These are phyloP conservation scores for Apiospora rasikravindrae DNA, from an alignment of 2,329 filamentous ascomycete genomes.

Conservation along the genomic window DNA sequence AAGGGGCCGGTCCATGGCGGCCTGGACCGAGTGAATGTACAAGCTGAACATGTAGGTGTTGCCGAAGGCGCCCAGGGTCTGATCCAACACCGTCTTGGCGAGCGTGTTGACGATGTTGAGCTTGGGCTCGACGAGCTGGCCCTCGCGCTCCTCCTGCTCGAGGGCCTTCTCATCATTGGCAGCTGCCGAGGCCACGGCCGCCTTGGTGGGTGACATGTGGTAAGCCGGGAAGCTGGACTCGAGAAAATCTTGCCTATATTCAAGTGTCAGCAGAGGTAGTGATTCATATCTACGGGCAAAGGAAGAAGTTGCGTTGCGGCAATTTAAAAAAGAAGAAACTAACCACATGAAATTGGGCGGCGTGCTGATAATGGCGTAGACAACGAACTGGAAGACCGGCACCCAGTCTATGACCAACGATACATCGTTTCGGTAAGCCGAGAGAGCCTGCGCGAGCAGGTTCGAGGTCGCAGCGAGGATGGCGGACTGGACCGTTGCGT, in stretches of 20 bases:
- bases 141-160: constrained; percentile 40
- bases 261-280: background rate
- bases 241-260: constrained; percentile 73
- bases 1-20: constrained; percentile 47
- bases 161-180: constrained; percentile 48
- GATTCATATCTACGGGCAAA: background rate
- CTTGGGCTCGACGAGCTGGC: constrained; percentile 52
- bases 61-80: constrained; percentile 67
- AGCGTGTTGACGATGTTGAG: constrained; percentile 68
- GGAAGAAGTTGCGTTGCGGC: background rate
- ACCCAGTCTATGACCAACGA: constrained; percentile 67
- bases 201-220: constrained; percentile 47
- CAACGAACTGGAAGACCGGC: constrained; percentile 76
- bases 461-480: constrained; percentile 72
- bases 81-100: constrained; percentile 72
- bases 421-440: constrained; percentile 66
- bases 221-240: constrained; percentile 76
- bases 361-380: constrained; percentile 74
- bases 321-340: constrained; percentile 29
- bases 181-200: constrained; percentile 46
- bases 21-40: constrained; percentile 60
- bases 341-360: constrained; percentile 87
- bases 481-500: constrained; percentile 68
- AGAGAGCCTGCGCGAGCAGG: constrained; percentile 73
- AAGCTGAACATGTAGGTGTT: constrained; percentile 65